Base-by-base conservation (phyloP, 768 basidiomycete genomes). In the Auricularia heimuer region DNA sequence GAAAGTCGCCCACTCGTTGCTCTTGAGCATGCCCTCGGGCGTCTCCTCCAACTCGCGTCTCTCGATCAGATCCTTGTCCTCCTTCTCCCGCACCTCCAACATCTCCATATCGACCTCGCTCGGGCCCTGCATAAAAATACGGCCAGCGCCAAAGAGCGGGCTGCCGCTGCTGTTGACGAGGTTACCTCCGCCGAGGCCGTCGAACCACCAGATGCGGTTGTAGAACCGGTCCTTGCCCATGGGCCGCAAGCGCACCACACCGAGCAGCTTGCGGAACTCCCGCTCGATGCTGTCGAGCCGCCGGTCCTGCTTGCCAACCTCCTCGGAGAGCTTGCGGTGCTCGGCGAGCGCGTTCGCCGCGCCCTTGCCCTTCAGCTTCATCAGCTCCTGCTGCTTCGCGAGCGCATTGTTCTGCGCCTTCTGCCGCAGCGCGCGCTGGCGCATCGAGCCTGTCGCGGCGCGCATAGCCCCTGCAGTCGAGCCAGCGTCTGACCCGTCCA, bases 161-260 rank as follows among this genome's bases (percentile, higher is more conserved):
- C 86, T 83, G 3, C 90, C 90, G 16, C 90, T 90, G 68, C 85
- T 86, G 47, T 87, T 88, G 65, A 93, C 79, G 63, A 96, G 76
- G 56, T 88, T 86, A 60, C 87, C 88, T 4, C 88, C 86, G 6
- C 96, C 96, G 81, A 94, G 84, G 10, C 96, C 96, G 75, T 99
- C 96, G 73, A 98, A 92, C 96, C 96, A 99, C 96, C 96, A 99
- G 66, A 97, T 81, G 37, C 92, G 86, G 73, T 97, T 96, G 71
- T 91, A 90, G 76, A 98, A 99, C 63, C 97, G 83, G 73, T 99
- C 97, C 67, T 84, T 83, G 14, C 97, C 97, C 62, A 98, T 71
- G 1, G 95, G 93, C 71, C 93, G 90, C 24, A 92, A 87, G 63
- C 97, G 83, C 61, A 94, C 83, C 4, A 88, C 85, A 64, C 92